Evolutionary conservation across 2,329 filamentous ascomycete genomes (phyloP).

Genomic region (Colletotrichum cereale): DNA sequence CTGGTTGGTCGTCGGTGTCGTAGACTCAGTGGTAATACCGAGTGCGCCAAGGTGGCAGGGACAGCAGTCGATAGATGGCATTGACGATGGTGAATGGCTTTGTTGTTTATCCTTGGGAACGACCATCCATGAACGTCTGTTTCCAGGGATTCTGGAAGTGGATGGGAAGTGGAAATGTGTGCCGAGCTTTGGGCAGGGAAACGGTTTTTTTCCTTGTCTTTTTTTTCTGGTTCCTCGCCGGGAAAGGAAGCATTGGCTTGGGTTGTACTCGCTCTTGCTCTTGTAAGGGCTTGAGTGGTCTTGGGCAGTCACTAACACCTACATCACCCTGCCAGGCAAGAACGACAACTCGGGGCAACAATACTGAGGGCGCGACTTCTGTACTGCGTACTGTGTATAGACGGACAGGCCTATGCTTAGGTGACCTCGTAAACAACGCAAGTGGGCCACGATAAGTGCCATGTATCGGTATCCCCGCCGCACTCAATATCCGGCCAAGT

Average conservation of each 20-base stretch:
- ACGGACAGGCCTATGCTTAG: constrained; percentile 6
- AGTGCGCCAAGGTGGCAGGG: not conserved
- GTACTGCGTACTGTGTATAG: too few species aligned
- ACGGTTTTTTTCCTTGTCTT: not conserved
- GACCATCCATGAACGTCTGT: constrained; percentile 23
- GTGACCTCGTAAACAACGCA: constrained; percentile 15
- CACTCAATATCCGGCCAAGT: not conserved
- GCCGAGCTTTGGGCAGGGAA: constrained; percentile 22
- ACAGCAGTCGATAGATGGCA: constrained; percentile 11
- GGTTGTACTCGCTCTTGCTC: not conserved
- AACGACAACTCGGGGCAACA: constrained; percentile 3
- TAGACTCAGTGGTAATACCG: not conserved
- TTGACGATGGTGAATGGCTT: constrained; percentile 18
- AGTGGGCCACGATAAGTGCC: constrained; percentile 12
- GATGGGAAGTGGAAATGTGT: not conserved
- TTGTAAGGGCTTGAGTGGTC: not conserved
- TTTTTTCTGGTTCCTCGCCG: not conserved
- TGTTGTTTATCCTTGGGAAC: constrained; percentile 21
- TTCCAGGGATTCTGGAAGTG: constrained; percentile 13
- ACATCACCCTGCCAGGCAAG: not conserved
- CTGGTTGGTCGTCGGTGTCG: not conserved
- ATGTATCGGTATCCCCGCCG: constrained; percentile 32
- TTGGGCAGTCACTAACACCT: constrained; percentile 1
- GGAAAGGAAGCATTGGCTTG: constrained; percentile 22
- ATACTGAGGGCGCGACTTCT: too few species aligned